Evolutionary conservation across 139 green algal species (phyloP), one percentile per base, ranked within the genome.

Genomic region (Asterochloris sp.): DNA sequence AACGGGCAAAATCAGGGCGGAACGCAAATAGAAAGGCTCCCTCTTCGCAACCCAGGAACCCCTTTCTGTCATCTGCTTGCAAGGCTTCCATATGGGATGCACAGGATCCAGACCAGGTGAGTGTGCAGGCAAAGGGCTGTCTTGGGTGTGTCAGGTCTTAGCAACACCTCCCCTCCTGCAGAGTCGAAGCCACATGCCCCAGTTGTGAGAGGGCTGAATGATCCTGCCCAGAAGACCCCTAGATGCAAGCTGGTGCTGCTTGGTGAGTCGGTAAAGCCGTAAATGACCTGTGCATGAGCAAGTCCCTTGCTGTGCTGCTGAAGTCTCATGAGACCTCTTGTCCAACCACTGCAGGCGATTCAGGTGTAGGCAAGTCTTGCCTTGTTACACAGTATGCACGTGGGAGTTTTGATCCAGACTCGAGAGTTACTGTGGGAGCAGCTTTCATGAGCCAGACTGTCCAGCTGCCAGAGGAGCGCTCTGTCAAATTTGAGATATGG

Each of bases 181-280:
- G 38, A 54, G 38, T 54, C 38, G 38, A 54, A 54, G 38, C 38
- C 38, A 54, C 38, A 54, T 10, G 38, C 38, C 38, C 38, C 38
- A 54, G 4, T 54, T 54, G 38, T 54, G 38, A 54, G 38, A 54
- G 38, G 38, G 38, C 38, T 54, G 38, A 54, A 54, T 6, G 38
- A 54, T 54, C 38, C 38, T 54, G 38, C 38, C 38, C 38, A 54
- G 38, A 54, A 54, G 38, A 54, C 38, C 12, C 76, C 76, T 38
- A 78, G 83, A n/a, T 84, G 92, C 27, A 96, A 97, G 85, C 82
- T 96, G 13, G 93, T 96, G 15, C 85, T 97, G 13, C 86, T 96
- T 10, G 93, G 93, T 12, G 93, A 95, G 79, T 91, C 86, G 63
- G 88, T 92, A 62, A 83, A 62, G 54, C 21, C 12, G 19, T 15